Evolutionary conservation across 139 green algal genomes (phyloP), one percentile per base, ranked within the genome.

Genomic region (Coelastrella sp.): DNA sequence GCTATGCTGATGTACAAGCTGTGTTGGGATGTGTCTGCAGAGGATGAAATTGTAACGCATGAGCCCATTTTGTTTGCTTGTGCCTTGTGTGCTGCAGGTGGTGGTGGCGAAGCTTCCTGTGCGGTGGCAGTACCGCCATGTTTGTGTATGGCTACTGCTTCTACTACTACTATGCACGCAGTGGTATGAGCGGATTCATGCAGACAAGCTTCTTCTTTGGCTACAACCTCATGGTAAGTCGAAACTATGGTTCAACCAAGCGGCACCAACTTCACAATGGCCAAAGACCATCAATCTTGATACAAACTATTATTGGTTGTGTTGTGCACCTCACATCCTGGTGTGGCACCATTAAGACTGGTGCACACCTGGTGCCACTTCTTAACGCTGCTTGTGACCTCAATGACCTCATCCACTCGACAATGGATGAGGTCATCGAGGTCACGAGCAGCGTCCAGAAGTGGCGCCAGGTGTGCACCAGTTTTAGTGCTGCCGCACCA

Each of bases 141-240:
- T 99, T 99, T 91, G 95, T 99, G 63, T 99, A 97, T 89, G 97
- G 92, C 20, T 99, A 99, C 95, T 98, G 95, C 93, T 97, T 99
- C 90, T 99, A 99, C 96, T 99, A 99, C 92, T 99, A 96, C 94
- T 93, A 95, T 27, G 92, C 93, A 5, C 94, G 96, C 8, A 95
- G 90, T n/a, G 94, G 98, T 92, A 99, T 99, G 97, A 94, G 82
- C 72, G 97, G 92, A 70, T 96, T 95, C 60, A 94, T 98, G 92
- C 96, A 98, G 93, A 94, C 95, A 9, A 92, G 90, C 60, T 98
- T 98, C 90, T 98, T 97, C 93, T 98, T 98, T 88, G 96, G 96
- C 27, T 98, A 98, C 94, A 98, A 97, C 91, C 60, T 82, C 59
- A 94, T 97, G 82, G 95, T 96, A 58, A 95, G 93, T 92, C 6